Evolutionary conservation across 108 stramenopile species (phyloP).

Genomic region (Cyclotella kingstonii): DNA sequence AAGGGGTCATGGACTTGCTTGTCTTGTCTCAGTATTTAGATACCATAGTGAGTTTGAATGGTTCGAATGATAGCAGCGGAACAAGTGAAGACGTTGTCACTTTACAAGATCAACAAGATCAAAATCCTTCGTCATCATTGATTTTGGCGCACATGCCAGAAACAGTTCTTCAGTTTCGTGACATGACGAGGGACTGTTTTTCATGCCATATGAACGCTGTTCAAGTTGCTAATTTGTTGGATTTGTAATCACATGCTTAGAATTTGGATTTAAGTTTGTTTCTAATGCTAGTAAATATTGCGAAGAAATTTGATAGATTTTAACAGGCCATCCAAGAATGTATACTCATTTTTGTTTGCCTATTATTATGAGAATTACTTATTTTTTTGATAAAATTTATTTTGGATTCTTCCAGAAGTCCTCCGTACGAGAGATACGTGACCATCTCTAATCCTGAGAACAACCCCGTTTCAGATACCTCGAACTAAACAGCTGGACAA

Average conservation of each 20-base stretch:
- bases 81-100: not conserved
- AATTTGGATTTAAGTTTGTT: constrained; percentile 15
- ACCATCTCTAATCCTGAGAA: too few species aligned
- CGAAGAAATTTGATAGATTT: too few species aligned
- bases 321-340: too few species aligned
- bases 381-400: too few species aligned
- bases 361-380: too few species aligned
- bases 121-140: constrained; percentile 11
- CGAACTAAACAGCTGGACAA: too few species aligned
- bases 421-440: too few species aligned
- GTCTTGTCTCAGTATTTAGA: constrained; percentile 69
- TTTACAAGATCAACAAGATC: not conserved
- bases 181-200: constrained; percentile 12
- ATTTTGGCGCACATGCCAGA: constrained; percentile 35
- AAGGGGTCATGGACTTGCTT: constrained; percentile 67
- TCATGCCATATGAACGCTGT: constrained; percentile 9
- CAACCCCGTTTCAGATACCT: too few species aligned
- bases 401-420: too few species aligned
- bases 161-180: constrained; percentile 18
- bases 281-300: too few species aligned
- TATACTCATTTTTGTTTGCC: too few species aligned
- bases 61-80: not conserved
- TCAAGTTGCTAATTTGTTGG: constrained; percentile 34
- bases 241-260: constrained; percentile 12
- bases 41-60: constrained; percentile 34